Conservation (phyloP, 192 early-diverging fungal genomes). For the Spizellomyces sp. region DNA sequence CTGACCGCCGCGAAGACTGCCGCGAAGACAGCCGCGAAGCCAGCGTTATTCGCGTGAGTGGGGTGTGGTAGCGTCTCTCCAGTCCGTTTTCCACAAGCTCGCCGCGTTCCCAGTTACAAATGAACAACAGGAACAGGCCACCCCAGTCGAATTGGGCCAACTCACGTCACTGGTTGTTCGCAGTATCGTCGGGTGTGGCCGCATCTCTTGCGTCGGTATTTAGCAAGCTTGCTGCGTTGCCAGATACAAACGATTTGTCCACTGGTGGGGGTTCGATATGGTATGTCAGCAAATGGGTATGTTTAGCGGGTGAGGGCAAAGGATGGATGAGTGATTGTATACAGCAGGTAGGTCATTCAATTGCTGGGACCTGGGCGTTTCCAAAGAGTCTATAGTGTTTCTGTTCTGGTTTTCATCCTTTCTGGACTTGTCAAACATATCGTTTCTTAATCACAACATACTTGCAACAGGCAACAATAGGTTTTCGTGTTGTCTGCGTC, state of each 20-base stretch:
- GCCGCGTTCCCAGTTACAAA: too few relatives aligned
- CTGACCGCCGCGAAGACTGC: too few relatives aligned
- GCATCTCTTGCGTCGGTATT: slow-evolving; percentile 79
- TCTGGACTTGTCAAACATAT: not conserved
- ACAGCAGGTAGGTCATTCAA: too few relatives aligned
- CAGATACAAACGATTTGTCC: not conserved
- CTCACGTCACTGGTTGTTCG: not conserved
- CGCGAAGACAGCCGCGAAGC: too few relatives aligned
- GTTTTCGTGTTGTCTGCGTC: slow-evolving; percentile 56
- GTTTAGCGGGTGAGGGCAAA: slow-evolving; percentile 14
- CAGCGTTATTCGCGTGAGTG: too few relatives aligned
- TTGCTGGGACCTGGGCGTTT: too few relatives aligned
- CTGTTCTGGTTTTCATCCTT: not conserved
- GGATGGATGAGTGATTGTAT: not conserved
- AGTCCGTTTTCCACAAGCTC: too few relatives aligned
- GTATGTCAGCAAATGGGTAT: slow-evolving; percentile 26
- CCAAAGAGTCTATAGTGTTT: not conserved
- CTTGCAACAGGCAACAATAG: not conserved
- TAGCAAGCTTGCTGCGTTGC: slow-evolving; percentile 64
- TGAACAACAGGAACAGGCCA: too few relatives aligned
- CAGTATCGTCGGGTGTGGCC: slow-evolving; percentile 62
- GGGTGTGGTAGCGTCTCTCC: too few relatives aligned
- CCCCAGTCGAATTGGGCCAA: too few relatives aligned
- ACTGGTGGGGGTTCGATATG: too few relatives aligned
- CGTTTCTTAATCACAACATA: not conserved